Conservation (phyloP, 1,139 yeast genomes). For the Kodamaea arcana region DNA sequence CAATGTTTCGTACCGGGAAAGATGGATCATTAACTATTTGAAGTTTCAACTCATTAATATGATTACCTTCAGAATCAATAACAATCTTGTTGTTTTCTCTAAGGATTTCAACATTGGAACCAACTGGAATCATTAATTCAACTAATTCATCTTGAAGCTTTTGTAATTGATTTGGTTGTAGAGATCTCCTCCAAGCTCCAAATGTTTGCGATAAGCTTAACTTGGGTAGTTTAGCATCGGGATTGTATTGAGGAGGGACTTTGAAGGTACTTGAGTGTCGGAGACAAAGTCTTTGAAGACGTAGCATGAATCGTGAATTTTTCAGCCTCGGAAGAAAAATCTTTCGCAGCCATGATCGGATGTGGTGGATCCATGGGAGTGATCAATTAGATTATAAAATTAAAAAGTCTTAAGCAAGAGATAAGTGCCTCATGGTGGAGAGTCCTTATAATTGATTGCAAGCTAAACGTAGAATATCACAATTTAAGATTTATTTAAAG, state of each 20-base stretch:
- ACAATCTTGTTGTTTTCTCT: slow-evolving; percentile 19
- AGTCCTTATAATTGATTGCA: too few relatives aligned
- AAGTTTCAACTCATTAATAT: slow-evolving; percentile 31
- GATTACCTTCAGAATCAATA: slow-evolving; percentile 26
- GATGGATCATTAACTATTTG: slow-evolving; percentile 16
- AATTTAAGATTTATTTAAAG: too few relatives aligned
- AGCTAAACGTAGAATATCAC: too few relatives aligned
- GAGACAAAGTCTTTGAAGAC: slow-evolving; percentile 10
- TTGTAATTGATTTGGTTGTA: slow-evolving; percentile 24
- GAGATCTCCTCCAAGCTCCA: slow-evolving; percentile 29
- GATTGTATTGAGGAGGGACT: slow-evolving; percentile 5
- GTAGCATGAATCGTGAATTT: not conserved
- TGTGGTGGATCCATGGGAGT: too few relatives aligned
- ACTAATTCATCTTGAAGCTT: slow-evolving; percentile 34
- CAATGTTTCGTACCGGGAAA: slow-evolving; percentile 37
- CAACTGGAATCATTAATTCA: slow-evolving; percentile 31
- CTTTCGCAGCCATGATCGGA: too few relatives aligned
- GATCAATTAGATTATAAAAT: too few relatives aligned
- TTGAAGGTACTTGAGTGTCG: slow-evolving; percentile 12
- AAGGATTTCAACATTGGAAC: slow-evolving; percentile 21
- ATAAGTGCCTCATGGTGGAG: too few relatives aligned
- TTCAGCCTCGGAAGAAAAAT: too few relatives aligned
- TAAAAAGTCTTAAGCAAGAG: too few relatives aligned
- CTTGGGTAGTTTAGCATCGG: slow-evolving; percentile 8
- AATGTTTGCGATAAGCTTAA: slow-evolving; percentile 17